These are phyloP conservation scores for Ramularia collo-cygni DNA, from an alignment of 2,329 filamentous ascomycete species.

Conservation along the genomic window DNA sequence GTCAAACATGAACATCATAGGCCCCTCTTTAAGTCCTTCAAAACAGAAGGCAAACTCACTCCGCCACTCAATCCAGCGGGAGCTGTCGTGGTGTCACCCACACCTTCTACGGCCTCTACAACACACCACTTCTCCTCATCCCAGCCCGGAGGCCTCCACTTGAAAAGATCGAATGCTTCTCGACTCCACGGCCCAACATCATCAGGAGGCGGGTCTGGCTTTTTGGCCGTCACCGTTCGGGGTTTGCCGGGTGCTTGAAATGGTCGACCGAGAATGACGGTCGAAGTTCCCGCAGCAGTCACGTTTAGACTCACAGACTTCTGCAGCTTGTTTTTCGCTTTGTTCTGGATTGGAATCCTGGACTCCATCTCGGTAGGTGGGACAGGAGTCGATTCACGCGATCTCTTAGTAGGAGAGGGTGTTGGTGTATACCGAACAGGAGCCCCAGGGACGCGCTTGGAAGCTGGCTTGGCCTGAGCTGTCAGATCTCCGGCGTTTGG, in stretches of 20 bases:
- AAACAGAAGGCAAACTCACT: background rate
- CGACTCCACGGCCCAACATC: conserved; percentile 59
- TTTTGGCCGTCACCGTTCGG: conserved; percentile 1
- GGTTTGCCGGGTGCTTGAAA: conserved; percentile 25
- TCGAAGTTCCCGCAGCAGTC: conserved; percentile 20
- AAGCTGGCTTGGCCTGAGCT: background rate
- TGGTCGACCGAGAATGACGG: conserved; percentile 23
- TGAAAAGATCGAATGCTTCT: conserved; percentile 60
- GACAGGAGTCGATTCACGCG: conserved; percentile 11
- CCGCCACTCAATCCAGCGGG: conserved; percentile 14
- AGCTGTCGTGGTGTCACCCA: background rate
- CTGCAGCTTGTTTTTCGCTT: conserved; percentile 16
- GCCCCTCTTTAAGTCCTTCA: background rate
- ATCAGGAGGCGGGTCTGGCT: conserved; percentile 8
- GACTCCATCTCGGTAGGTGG: background rate
- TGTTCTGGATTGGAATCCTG: background rate
- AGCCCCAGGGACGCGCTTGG: conserved; percentile 21
- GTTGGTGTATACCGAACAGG: conserved; percentile 25
- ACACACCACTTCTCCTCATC: conserved; percentile 27
- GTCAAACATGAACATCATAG: too few relatives aligned
- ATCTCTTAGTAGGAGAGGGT: conserved; percentile 18
- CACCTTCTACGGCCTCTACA: conserved; percentile 3
- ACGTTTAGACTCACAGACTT: conserved; percentile 23
- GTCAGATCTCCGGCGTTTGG: too few relatives aligned
- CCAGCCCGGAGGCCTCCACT: conserved; percentile 45